Conservation (phyloP, 768 basidiomycete genomes). For the Serendipita vermifera region DNA sequence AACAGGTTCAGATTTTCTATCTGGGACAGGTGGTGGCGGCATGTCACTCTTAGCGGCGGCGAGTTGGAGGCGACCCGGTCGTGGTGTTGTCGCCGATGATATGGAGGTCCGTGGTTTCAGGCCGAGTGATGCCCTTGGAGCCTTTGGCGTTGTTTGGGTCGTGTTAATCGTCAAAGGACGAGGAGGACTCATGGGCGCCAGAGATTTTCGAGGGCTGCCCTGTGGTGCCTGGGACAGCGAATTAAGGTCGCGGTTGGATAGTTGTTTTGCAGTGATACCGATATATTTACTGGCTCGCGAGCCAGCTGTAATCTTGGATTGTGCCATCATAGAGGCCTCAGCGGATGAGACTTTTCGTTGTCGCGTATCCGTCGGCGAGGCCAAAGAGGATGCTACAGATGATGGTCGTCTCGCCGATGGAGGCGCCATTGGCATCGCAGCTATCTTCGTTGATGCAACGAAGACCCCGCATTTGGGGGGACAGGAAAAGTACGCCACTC, state of each 20-base stretch:
- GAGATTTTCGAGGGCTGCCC: neutral
- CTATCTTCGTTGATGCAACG: slow-evolving; percentile 69
- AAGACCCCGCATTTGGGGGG: slow-evolving; percentile 84
- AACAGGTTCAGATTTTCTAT: slow-evolving; percentile 17
- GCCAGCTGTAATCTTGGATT: slow-evolving; percentile 54
- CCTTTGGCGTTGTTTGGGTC: slow-evolving; percentile 1
- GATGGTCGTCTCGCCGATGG: slow-evolving; percentile 46
- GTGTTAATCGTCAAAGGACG: neutral
- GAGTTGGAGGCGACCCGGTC: neutral
- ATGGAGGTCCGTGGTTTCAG: neutral
- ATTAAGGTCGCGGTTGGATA: slow-evolving; percentile 21
- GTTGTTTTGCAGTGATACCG: slow-evolving; percentile 72
- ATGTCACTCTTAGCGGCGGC: slow-evolving; percentile 26
- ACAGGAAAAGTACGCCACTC: slow-evolving; percentile 51
- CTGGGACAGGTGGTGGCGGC: slow-evolving; percentile 67
- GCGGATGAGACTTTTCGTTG: slow-evolving; percentile 17
- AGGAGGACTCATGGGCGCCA: neutral
- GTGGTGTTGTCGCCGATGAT: neutral
- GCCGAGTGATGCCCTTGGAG: neutral
- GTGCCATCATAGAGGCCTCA: slow-evolving; percentile 16
- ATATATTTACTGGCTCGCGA: slow-evolving; percentile 77
- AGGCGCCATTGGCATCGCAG: slow-evolving; percentile 53
- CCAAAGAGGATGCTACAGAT: slow-evolving; percentile 65
- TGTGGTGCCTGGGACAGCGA: neutral
- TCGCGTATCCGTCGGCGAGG: slow-evolving; percentile 26